Evolutionary conservation across 306 rosid species (phyloP).

Genomic region (Adenanthera pavonina): DNA sequence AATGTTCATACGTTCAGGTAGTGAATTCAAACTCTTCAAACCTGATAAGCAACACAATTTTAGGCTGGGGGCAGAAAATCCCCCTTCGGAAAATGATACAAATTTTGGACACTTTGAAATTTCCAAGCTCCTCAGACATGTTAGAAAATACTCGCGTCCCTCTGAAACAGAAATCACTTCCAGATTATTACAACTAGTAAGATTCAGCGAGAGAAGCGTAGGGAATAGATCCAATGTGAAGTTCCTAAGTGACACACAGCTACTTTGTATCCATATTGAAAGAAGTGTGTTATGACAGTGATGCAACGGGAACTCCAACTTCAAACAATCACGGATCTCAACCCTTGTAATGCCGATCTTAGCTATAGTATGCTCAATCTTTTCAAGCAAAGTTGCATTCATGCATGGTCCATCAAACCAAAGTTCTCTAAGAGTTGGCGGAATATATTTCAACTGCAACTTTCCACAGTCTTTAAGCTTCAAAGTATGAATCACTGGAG

Average conservation of each 20-base stretch:
- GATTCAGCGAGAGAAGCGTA: fast-evolving
- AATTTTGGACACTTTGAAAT: not conserved
- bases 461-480: not conserved
- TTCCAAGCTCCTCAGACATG: fast-evolving
- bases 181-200: not conserved
- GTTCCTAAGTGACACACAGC: not conserved
- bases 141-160: not conserved
- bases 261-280: not conserved
- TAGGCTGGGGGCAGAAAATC: not conserved
- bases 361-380: not conserved
- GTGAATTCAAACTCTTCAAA: not conserved
- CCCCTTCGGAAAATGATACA: not conserved
- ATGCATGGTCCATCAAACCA: not conserved
- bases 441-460: not conserved
- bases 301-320: not conserved
- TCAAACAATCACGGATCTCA: not conserved
- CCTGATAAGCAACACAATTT: not conserved
- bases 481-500: not conserved
- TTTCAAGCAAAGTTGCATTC: conserved; percentile 14
- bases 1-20: too few species aligned
- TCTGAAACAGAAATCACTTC: not conserved
- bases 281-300: not conserved
- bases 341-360: not conserved
- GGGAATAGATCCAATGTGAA: not conserved
- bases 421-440: not conserved